Conservation (phyloP, 1,284 basidiomycete genomes). For the Pterulicium gracile region DNA sequence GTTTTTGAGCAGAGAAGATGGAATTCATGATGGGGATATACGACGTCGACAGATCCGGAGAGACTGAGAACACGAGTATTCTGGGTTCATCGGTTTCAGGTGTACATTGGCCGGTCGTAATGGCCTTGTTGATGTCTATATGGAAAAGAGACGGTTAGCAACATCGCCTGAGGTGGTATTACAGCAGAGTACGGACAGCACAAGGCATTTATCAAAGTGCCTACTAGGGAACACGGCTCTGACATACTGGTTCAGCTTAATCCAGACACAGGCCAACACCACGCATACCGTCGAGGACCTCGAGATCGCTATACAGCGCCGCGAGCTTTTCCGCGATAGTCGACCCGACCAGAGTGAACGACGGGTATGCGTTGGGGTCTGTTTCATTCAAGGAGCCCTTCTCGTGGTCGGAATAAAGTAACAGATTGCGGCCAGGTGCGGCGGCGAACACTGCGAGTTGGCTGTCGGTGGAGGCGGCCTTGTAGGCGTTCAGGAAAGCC, state of each 20-base stretch:
- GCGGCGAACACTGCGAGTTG: conserved; percentile 87
- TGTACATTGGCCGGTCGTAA: neutral
- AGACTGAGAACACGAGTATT: conserved; percentile 88
- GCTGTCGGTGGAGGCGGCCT: conserved; percentile 87
- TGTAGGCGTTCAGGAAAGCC: conserved; percentile 87
- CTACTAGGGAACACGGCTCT: conserved; percentile 71
- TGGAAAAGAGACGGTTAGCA: no score
- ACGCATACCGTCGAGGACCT: neutral
- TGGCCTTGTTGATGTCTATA: conserved; percentile 1
- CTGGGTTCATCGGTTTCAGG: conserved; percentile 44
- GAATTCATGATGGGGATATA: conserved; percentile 99
- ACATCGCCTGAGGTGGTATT: neutral
- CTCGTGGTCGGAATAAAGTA: conserved; percentile 1
- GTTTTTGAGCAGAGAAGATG: conserved; percentile 97
- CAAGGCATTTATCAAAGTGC: conserved; percentile 80
- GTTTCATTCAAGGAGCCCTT: conserved; percentile 28
- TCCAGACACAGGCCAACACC: neutral
- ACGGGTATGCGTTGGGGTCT: conserved; percentile 75
- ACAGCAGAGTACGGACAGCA: conserved; percentile 61
- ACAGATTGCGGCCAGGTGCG: neutral
- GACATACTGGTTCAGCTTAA: neutral
- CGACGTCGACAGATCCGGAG: conserved; percentile 76
- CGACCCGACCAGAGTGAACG: conserved; percentile 68
- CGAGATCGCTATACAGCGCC: neutral
- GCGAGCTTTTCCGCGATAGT: conserved; percentile 33